Conservation (phyloP, 306 rosid genomes). For the Acacia melanoxylon region DNA sequence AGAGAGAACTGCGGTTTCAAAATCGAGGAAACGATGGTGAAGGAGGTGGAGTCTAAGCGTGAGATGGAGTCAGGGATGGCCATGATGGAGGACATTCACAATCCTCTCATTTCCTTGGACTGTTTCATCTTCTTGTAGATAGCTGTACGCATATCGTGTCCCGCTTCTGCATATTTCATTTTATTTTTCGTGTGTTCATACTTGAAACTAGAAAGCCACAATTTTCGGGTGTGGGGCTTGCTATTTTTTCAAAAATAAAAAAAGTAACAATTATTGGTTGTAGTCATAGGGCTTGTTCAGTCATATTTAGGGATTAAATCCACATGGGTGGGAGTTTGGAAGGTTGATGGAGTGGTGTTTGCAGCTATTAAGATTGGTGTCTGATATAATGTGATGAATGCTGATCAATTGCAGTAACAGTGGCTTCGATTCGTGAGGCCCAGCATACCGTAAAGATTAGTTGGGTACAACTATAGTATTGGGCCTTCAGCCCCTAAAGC, state of each 20-base stretch:
- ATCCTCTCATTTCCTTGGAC: slow-evolving; percentile 83
- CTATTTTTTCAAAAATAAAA: background rate
- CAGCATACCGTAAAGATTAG: background rate
- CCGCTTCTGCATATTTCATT: background rate
- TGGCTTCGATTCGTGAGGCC: background rate
- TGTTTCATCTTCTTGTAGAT: slow-evolving; percentile 86
- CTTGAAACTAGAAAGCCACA: slow-evolving; percentile 36
- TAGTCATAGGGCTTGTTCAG: slow-evolving; percentile 5
- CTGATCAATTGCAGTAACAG: background rate
- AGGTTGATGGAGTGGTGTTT: slow-evolving; percentile 20
- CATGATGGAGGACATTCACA: slow-evolving; percentile 64
- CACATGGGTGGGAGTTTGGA: slow-evolving; percentile 13
- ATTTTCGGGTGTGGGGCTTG: slow-evolving; percentile 21
- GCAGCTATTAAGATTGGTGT: background rate
- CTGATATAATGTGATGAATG: background rate
- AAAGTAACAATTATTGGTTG: slow-evolving; percentile 48
- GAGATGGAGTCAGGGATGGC: slow-evolving; percentile 1
- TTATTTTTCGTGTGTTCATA: background rate
- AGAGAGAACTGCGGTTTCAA: slow-evolving; percentile 48
- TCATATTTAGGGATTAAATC: slow-evolving; percentile 18
- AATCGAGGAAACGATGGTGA: slow-evolving; percentile 59
- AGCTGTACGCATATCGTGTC: background rate
- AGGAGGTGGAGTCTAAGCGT: slow-evolving; percentile 43
- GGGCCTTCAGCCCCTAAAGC: background rate
- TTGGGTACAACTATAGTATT: background rate